Evolutionary conservation across 2,329 filamentous ascomycete species (phyloP).

Genomic region (Colletotrichum nymphaeae): DNA sequence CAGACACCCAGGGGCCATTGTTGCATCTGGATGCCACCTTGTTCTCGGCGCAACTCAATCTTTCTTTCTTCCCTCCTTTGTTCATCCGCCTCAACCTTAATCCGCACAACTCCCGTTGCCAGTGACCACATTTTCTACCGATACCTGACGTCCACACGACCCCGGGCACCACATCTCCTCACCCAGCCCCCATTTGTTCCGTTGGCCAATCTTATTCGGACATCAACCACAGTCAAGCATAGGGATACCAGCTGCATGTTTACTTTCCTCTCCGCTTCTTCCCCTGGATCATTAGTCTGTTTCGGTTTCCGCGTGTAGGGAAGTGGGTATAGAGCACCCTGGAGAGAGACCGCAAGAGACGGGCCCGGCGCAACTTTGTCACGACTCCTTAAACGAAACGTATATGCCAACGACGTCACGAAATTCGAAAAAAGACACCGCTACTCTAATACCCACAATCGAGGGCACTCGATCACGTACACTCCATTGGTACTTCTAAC

Average conservation of each 20-base stretch:
- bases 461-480: background rate
- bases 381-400: constrained; percentile 33
- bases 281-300: background rate
- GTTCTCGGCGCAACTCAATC: constrained; percentile 20
- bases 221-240: background rate
- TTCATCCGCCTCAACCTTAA: constrained; percentile 2
- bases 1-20: background rate
- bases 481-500: background rate
- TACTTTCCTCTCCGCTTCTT: background rate
- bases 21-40: constrained; percentile 2
- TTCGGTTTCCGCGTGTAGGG: constrained; percentile 4
- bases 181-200: background rate
- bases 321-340: constrained; percentile 17
- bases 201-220: constrained; percentile 16
- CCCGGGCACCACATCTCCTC: background rate
- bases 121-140: too few species aligned
- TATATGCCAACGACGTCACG: constrained; percentile 35
- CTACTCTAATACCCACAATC: constrained; percentile 12
- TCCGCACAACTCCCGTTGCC: background rate
- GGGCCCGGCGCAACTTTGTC: constrained; percentile 28
- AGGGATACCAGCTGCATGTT: background rate
- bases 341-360: background rate
- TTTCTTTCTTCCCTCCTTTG: constrained; percentile 14
- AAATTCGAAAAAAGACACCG: constrained; percentile 9
- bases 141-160: background rate